Evolutionary conservation across 164 flowering plant species (phyloP).

Genomic region (Liquidambar formosana): DNA sequence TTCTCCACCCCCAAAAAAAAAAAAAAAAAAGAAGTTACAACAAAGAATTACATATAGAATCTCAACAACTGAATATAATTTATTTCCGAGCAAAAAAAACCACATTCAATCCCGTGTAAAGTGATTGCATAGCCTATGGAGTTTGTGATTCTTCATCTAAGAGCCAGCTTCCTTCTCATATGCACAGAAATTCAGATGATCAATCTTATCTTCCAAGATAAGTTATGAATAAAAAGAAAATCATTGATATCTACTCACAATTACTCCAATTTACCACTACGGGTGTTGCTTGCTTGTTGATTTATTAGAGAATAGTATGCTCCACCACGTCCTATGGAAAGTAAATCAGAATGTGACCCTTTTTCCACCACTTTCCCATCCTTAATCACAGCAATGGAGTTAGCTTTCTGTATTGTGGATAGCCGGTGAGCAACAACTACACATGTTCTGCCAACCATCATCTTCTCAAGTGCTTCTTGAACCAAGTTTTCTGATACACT

Average conservation of each 20-base stretch:
- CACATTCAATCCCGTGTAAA: too few species aligned
- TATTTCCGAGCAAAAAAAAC: too few species aligned
- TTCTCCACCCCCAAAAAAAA: too few species aligned
- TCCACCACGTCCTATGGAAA: slow-evolving; percentile 30
- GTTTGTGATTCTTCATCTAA: too few species aligned
- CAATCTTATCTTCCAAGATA: too few species aligned
- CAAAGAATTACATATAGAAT: too few species aligned
- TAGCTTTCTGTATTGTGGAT: slow-evolving; percentile 42
- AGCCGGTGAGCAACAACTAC: slow-evolving; percentile 49
- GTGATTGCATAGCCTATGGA: too few species aligned
- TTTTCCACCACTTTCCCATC: slow-evolving; percentile 44
- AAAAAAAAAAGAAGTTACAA: too few species aligned
- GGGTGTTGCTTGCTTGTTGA: slow-evolving; percentile 17
- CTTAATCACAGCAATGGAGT: slow-evolving; percentile 48
- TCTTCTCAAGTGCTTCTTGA: slow-evolving; percentile 48
- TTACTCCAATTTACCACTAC: not conserved
- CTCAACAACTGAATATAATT: too few species aligned
- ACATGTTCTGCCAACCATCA: slow-evolving; percentile 48
- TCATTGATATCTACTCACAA: not conserved
- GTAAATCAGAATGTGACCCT: slow-evolving; percentile 44
- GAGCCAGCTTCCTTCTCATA: too few species aligned
- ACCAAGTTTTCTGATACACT: slow-evolving; percentile 40
- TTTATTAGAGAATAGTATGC: slow-evolving; percentile 30
- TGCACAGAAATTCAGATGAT: too few species aligned
- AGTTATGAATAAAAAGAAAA: too few species aligned